These are phyloP conservation scores for Lumnitzera racemosa DNA, from an alignment of 345 rosid genomes.

Conservation along the genomic window DNA sequence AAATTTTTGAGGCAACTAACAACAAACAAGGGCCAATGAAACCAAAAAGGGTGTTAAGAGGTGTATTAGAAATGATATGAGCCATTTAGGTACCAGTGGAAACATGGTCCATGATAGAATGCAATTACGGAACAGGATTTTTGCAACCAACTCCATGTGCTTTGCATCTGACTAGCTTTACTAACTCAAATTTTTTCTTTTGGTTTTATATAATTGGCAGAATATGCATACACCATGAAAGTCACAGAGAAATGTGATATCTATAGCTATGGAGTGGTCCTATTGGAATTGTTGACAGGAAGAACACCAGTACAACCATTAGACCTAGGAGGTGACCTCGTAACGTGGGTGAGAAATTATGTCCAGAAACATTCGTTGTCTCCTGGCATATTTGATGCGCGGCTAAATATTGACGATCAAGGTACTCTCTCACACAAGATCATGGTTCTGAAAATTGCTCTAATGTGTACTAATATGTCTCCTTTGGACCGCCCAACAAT, in stretches of 20 bases:
- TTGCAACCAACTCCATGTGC: no score
- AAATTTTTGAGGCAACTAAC: no score
- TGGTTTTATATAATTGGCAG: slow-evolving; percentile 22
- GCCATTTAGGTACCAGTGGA: no score
- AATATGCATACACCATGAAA: slow-evolving; percentile 94
- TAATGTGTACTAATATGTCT: slow-evolving; percentile 61
- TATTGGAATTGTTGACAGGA: slow-evolving; percentile 65
- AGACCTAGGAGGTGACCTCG: slow-evolving; percentile 89
- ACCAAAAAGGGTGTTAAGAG: no score
- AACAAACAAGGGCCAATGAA: no score
- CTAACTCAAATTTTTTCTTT: neutral
- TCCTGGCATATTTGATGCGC: slow-evolving; percentile 49
- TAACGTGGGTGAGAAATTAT: slow-evolving; percentile 63
- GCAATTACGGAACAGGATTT: no score
- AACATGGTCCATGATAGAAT: no score
- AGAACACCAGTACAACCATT: slow-evolving; percentile 82
- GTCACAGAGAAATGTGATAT: slow-evolving; percentile 88
- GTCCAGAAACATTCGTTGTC: slow-evolving; percentile 45
- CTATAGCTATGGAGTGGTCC: slow-evolving; percentile 90
- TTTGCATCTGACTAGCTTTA: neutral
- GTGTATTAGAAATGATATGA: no score
- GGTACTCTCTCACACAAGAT: slow-evolving; percentile 56
- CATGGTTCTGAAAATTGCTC: slow-evolving; percentile 61
- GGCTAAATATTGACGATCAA: slow-evolving; percentile 48
- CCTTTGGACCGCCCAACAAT: slow-evolving; percentile 61